Percentiles rank a stretch among this genome's conserved stretches.
These are phyloP conservation scores for Phanerochaete carnosa DNA, from an alignment of 768 basidiomycete genomes.

Conservation along the genomic window DNA sequence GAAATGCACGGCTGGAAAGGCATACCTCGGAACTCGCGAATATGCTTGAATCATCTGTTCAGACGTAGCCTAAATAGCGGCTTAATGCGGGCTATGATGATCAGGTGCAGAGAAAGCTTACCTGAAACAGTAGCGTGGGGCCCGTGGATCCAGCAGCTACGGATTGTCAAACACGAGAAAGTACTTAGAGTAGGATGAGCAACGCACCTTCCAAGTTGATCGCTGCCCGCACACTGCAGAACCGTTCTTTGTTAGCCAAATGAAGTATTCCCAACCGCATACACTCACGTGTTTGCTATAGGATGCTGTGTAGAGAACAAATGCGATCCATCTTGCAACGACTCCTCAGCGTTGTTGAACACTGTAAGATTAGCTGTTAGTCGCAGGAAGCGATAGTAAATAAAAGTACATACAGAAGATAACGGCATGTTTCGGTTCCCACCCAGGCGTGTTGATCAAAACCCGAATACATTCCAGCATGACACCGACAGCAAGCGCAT, in stretches of 20 bases:
- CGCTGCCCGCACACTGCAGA: slow-evolving; percentile 68
- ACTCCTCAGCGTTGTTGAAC: slow-evolving; percentile 95
- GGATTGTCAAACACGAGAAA: not conserved
- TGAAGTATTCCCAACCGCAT: not conserved
- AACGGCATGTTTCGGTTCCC: slow-evolving; percentile 73
- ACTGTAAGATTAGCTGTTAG: slow-evolving; percentile 42
- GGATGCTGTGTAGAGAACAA: slow-evolving; percentile 90
- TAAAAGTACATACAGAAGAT: slow-evolving; percentile 64
- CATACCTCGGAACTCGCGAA: slow-evolving; percentile 72
- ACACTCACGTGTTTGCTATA: slow-evolving; percentile 59
- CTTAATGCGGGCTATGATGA: not conserved
- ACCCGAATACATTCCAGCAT: slow-evolving; percentile 91
- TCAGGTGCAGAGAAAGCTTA: not conserved
- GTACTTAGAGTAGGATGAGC: not conserved
- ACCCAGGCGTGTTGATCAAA: slow-evolving; percentile 59
- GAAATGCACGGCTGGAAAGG: too few relatives aligned
- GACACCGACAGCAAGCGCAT: slow-evolving; percentile 82
- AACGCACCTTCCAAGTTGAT: slow-evolving; percentile 84
- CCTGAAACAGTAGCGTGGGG: slow-evolving; percentile 86
- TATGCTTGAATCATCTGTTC: slow-evolving; percentile 94
- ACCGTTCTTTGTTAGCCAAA: not conserved
- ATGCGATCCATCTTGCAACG: slow-evolving; percentile 92
- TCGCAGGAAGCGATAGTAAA: not conserved
- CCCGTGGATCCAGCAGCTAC: slow-evolving; percentile 84
- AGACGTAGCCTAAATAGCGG: slow-evolving; percentile 59